Evolutionary conservation across 495 filamentous ascomycete species (phyloP).

Genomic region (Podospora sp.): DNA sequence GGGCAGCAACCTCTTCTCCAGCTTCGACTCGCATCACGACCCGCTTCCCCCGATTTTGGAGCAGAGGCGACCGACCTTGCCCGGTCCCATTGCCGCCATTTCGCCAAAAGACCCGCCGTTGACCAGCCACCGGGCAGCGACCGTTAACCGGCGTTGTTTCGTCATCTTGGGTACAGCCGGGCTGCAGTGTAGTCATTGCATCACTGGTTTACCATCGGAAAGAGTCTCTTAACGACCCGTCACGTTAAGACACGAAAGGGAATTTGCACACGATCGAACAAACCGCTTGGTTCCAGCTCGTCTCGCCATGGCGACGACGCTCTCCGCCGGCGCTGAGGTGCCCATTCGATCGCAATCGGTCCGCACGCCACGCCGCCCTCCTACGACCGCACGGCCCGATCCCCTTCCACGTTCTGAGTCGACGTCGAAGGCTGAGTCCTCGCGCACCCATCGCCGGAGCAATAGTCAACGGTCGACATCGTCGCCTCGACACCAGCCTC

Average conservation of each 20-base stretch:
- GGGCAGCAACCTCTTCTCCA: constrained; percentile 6
- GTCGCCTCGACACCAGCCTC: constrained; percentile 32
- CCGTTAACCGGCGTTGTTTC: constrained; percentile 7
- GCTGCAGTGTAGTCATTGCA: constrained; percentile 16
- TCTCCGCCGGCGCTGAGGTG: constrained; percentile 35
- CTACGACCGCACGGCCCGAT: constrained; percentile 35
- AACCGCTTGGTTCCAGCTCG: background rate
- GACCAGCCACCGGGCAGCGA: constrained; percentile 14
- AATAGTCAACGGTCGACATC: constrained; percentile 35
- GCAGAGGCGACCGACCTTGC: background rate
- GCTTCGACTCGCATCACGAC: background rate
- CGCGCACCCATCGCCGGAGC: constrained; percentile 48
- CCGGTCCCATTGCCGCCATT: constrained; percentile 12
- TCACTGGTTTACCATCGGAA: constrained; percentile 2
- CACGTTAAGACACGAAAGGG: background rate
- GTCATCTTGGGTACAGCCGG: background rate
- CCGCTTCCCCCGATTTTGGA: background rate
- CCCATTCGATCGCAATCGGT: constrained; percentile 42
- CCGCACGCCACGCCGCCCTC: constrained; percentile 36
- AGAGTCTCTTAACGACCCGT: background rate
- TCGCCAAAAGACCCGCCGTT: constrained; percentile 14
- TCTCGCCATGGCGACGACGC: constrained; percentile 35
- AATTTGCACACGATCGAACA: background rate
- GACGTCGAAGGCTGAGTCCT: constrained; percentile 42
- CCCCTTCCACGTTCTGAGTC: constrained; percentile 38